Evolutionary conservation across 2,329 filamentous ascomycete genomes (phyloP).

Genomic region (Colletotrichum somersetense): DNA sequence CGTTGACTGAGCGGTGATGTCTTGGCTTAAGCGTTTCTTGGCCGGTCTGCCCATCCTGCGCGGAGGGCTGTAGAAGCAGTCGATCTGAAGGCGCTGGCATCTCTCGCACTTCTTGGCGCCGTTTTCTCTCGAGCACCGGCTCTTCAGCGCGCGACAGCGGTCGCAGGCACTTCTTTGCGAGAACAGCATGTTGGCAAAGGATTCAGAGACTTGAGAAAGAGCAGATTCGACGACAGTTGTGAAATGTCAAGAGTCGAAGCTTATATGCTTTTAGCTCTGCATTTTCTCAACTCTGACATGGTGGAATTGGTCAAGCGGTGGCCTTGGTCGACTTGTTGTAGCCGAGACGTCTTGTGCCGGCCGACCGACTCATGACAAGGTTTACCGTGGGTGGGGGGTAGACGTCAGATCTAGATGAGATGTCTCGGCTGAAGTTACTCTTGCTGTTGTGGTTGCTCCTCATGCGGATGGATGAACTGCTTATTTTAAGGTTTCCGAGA

Average conservation of each 20-base stretch:
- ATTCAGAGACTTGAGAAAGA: slow-evolving; percentile 11
- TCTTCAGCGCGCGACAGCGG: slow-evolving; percentile 40
- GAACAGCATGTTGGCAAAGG: slow-evolving; percentile 32
- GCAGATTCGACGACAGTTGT: not conserved
- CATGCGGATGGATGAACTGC: slow-evolving; percentile 33
- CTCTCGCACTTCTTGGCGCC: slow-evolving; percentile 37
- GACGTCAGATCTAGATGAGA: slow-evolving; percentile 39
- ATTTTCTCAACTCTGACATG: not conserved
- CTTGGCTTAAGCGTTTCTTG: slow-evolving; percentile 34
- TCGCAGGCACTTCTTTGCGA: slow-evolving; percentile 41
- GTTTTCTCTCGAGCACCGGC: slow-evolving; percentile 34
- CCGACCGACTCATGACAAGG: slow-evolving; percentile 35
- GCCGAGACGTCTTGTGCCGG: slow-evolving; percentile 17
- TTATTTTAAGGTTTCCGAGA: slow-evolving; percentile 36
- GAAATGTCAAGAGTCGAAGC: slow-evolving; percentile 14
- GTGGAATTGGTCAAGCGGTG: slow-evolving; percentile 15
- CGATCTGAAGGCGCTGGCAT: slow-evolving; percentile 37
- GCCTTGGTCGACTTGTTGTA: not conserved
- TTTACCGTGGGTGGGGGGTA: slow-evolving; percentile 19
- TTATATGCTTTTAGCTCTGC: slow-evolving; percentile 13
- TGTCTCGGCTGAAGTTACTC: slow-evolving; percentile 32
- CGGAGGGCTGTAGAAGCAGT: slow-evolving; percentile 38
- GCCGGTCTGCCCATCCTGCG: slow-evolving; percentile 36
- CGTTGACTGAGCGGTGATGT: slow-evolving; percentile 2
- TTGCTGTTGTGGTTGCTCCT: not conserved